phyloP scores from a whole-genome alignment of 2,329 filamentous ascomycete genomes.

The Beauveria caledonica region DNA sequence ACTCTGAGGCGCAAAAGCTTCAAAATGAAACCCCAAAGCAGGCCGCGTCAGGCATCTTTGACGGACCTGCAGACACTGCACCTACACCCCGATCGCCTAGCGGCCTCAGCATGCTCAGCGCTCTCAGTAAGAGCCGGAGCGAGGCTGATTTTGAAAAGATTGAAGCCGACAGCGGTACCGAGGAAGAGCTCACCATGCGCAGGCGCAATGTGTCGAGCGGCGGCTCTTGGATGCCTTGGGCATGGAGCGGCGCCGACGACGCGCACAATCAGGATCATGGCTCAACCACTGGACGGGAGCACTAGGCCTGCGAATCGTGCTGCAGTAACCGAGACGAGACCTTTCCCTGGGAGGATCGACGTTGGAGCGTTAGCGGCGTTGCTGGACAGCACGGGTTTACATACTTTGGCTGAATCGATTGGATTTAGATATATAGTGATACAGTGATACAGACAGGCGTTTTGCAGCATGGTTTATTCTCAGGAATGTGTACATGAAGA shows the following conservation, averaged over 20 bases:
- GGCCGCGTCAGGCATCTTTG: slow-evolving; percentile 17
- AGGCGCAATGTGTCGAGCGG: slow-evolving; percentile 21
- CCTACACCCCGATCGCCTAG: slow-evolving; percentile 35
- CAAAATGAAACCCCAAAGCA: slow-evolving; percentile 27
- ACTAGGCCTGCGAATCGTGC: slow-evolving; percentile 19
- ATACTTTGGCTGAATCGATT: slow-evolving; percentile 4
- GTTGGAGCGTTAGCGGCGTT: slow-evolving; percentile 12
- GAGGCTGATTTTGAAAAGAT: slow-evolving; percentile 88
- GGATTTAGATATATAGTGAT: background rate
- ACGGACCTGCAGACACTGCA: slow-evolving; percentile 23
- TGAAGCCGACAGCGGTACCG: slow-evolving; percentile 61
- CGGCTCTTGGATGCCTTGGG: slow-evolving; percentile 43
- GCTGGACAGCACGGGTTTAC: slow-evolving; percentile 8
- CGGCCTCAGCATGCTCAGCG: slow-evolving; percentile 42
- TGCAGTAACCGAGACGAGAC: background rate
- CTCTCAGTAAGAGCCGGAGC: slow-evolving; percentile 71
- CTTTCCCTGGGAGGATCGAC: slow-evolving; percentile 1
- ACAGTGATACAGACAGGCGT: background rate
- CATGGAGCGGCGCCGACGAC: slow-evolving; percentile 25
- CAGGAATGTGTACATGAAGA: background rate
- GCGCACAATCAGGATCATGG: slow-evolving; percentile 17
- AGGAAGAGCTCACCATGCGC: slow-evolving; percentile 37
- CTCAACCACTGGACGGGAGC: slow-evolving; percentile 33
- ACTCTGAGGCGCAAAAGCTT: slow-evolving; percentile 65
- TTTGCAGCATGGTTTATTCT: background rate